These are phyloP conservation scores for Rhodosporidiobolus sp. DNA, from an alignment of 768 basidiomycete species.

Conservation along the genomic window DNA sequence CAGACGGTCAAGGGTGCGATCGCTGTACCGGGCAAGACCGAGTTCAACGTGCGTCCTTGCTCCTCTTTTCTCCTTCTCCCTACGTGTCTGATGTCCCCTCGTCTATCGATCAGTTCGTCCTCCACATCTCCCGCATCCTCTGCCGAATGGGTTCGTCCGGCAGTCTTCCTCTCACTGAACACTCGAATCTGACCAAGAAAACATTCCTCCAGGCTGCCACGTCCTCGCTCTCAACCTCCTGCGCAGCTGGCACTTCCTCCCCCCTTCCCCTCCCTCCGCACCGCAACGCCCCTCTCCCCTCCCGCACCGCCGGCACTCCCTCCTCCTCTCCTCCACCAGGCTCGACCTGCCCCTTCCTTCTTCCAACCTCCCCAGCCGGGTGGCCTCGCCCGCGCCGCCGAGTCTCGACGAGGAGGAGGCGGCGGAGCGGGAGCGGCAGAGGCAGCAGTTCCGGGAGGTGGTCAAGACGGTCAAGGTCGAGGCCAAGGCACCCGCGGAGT, in stretches of 20 bases:
- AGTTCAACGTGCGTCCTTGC: conserved; percentile 63
- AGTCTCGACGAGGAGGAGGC: not conserved
- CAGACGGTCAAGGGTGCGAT: conserved; percentile 91
- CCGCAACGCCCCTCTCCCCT: not conserved
- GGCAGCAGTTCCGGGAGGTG: conserved; percentile 23
- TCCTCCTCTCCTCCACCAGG: conserved; percentile 19
- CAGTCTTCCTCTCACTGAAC: not conserved
- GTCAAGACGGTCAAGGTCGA: conserved; percentile 29
- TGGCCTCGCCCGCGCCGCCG: conserved; percentile 8
- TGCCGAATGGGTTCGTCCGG: conserved; percentile 78
- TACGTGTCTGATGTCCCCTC: not conserved
- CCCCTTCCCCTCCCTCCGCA: not conserved
- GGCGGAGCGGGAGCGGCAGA: conserved; percentile 17
- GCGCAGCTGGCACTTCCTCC: conserved; percentile 21
- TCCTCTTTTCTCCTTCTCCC: not conserved
- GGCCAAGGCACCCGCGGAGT: conserved; percentile 31
- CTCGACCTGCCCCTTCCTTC: conserved; percentile 23
- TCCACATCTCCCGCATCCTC: conserved; percentile 89
- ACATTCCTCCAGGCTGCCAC: conserved; percentile 69
- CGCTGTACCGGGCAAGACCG: conserved; percentile 78
- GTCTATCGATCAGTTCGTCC: conserved; percentile 60
- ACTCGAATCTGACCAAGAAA: not conserved
- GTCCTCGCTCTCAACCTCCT: conserved; percentile 85
- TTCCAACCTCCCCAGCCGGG: conserved; percentile 7
- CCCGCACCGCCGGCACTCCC: conserved; percentile 5